Base-by-base conservation (phyloP, 2,329 filamentous ascomycete species). In the Monilinia vaccinii-corymbosi region DNA sequence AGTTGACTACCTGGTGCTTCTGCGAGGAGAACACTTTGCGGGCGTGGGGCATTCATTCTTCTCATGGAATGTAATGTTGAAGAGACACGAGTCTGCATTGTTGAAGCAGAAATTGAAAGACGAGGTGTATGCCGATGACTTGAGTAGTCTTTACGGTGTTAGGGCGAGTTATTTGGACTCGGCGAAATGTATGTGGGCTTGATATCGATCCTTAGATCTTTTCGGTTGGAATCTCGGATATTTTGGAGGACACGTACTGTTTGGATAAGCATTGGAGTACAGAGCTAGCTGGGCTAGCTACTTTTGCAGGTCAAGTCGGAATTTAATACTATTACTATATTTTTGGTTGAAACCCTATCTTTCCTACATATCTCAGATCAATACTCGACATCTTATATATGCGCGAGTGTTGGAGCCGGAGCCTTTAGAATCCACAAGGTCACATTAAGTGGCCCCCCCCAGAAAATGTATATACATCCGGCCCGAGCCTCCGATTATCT, bases 1-100 rank as follows among this genome's bases (percentile, higher is more conserved):
- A 31, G 74, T 81, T 6, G 79, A 82, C 68, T 80, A 77, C 66
- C 74, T 80, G 65, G 73, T 81, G 4, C 66, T 80, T 66, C 66
- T 75, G 56, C 71, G 75, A 25, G 73, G 74, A 11, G 72, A 73
- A 40, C 66, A 74, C 18, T 75, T 80, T 61, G 73, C 72, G 0
- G 78, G 78, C 0, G 70, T 76, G 11, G 73, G 75, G 10, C 74
- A 74, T 66, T 78, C 75, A 60, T 74, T 71, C 61, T 79, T 80
- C 57, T 74, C 74, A 16, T 80, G 77, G 74, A 77, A 76, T 58
- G 65, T 81, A 18, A 77, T 77, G 11, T 65, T 70, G 58, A 68
- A 63, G 53, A 65, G 69, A 63, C 67, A 70, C 52, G 48, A 60
- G 16, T 47, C 40, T 8, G 50, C 58, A 23, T 31, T 60, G 23